Conservation (phyloP, 1,284 basidiomycete genomes). For the Boletellus sp. region DNA sequence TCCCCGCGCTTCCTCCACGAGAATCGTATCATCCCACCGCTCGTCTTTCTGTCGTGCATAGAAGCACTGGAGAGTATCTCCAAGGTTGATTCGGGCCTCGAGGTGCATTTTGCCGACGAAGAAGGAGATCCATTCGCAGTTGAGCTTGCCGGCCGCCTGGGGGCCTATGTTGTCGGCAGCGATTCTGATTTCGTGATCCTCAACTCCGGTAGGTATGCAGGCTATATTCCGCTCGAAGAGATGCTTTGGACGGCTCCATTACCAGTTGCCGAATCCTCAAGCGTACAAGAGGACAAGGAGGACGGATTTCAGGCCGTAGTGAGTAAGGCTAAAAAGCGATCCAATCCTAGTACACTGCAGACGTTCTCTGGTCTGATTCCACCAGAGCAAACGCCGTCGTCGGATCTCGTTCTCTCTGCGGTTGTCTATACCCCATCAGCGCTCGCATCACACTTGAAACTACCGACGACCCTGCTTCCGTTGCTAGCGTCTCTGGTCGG, state of each 20-base stretch:
- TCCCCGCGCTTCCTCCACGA: slow-evolving; percentile 69
- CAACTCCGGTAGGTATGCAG: slow-evolving; percentile 66
- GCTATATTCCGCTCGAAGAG: slow-evolving; percentile 80
- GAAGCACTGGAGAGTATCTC: slow-evolving; percentile 51
- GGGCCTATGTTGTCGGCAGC: slow-evolving; percentile 72
- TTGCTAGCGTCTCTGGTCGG: slow-evolving; percentile 84
- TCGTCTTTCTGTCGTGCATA: slow-evolving; percentile 61
- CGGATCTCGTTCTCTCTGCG: slow-evolving; percentile 49
- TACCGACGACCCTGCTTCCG: slow-evolving; percentile 74
- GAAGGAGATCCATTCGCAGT: slow-evolving; percentile 88
- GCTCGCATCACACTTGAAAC: slow-evolving; percentile 63
- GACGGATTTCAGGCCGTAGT: slow-evolving; percentile 63
- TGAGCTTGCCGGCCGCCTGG: slow-evolving; percentile 70
- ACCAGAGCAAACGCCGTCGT: slow-evolving; percentile 38
- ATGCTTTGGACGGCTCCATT: slow-evolving; percentile 60
- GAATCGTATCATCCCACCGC: slow-evolving; percentile 74
- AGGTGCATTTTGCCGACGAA: slow-evolving; percentile 73
- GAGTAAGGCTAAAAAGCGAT: slow-evolving; percentile 43
- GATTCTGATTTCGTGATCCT: slow-evolving; percentile 85
- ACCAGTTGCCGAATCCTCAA: slow-evolving; percentile 24
- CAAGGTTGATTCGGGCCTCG: slow-evolving; percentile 36
- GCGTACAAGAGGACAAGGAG: slow-evolving; percentile 36
- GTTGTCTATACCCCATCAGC: slow-evolving; percentile 60
- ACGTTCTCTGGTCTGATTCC: slow-evolving; percentile 52
- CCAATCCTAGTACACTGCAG: slow-evolving; percentile 25